Evolutionary conservation across 768 basidiomycete species (phyloP).

Genomic region (Gloeopeniophorella convolvens): DNA sequence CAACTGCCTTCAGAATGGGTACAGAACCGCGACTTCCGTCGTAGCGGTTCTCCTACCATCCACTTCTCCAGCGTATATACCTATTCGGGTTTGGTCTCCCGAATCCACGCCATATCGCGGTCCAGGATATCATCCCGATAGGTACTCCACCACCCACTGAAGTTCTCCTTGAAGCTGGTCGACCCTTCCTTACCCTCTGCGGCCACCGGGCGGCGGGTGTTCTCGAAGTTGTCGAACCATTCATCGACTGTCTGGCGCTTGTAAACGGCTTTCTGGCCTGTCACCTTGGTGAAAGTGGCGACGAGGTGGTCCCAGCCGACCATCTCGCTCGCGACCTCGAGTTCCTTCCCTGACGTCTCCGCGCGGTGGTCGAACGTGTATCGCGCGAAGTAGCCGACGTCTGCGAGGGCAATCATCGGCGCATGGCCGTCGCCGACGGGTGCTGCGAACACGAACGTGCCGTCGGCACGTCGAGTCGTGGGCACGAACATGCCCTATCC

Average conservation of each 20-base stretch:
- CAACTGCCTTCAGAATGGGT: too few relatives aligned
- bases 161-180: conserved; percentile 31
- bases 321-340: neutral
- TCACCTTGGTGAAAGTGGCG: neutral
- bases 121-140: conserved; percentile 39
- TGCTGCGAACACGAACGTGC: neutral
- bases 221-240: conserved; percentile 19
- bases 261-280: neutral
- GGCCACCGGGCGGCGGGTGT: conserved; percentile 22
- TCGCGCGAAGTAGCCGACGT: neutral
- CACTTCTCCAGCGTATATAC: too few relatives aligned
- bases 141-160: conserved; percentile 37
- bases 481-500: too few relatives aligned
- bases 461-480: neutral
- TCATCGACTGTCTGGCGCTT: conserved; percentile 13
- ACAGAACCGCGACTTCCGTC: too few relatives aligned
- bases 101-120: too few relatives aligned
- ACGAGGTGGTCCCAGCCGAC: neutral
- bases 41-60: too few relatives aligned
- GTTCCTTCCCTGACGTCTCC: neutral
- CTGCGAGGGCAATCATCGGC: neutral
- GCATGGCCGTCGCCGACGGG: too few relatives aligned
- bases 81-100: conserved; percentile 32
- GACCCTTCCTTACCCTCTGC: conserved; percentile 15
- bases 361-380: too few relatives aligned